Evolutionary conservation across 2,329 filamentous ascomycete genomes (phyloP).

Genomic region (Cladosporium velox): DNA sequence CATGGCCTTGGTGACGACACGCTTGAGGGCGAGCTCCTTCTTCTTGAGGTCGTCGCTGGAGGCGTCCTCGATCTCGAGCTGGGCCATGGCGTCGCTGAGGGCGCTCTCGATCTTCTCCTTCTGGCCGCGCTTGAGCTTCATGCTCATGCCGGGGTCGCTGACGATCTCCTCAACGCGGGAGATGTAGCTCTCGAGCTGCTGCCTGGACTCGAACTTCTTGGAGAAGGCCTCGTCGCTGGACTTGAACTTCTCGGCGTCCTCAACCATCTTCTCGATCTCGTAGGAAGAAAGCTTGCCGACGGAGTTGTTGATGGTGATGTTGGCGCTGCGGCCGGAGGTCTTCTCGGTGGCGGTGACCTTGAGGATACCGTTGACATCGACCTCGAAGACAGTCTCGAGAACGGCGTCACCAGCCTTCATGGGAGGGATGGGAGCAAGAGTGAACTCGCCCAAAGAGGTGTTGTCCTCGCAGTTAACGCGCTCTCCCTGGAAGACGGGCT

Average conservation of each 20-base stretch:
- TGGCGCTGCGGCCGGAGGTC: conserved; percentile 94
- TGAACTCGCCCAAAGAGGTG: conserved; percentile 96
- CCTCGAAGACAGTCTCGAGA: conserved; percentile 97
- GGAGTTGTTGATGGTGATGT: conserved; percentile 99
- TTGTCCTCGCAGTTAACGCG: conserved; percentile 98
- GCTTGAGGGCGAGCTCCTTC: conserved; percentile 98
- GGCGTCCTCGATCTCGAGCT: conserved; percentile 94
- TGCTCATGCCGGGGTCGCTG: conserved; percentile 89
- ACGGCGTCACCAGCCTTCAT: conserved; percentile 95
- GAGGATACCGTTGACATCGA: conserved; percentile 95
- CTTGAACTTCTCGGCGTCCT: conserved; percentile 98
- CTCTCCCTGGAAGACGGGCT: conserved; percentile 82
- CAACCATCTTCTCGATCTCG: conserved; percentile 99
- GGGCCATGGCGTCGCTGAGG: conserved; percentile 94
- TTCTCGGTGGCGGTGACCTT: conserved; percentile 99
- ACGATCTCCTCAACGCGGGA: conserved; percentile 98
- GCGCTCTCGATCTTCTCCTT: conserved; percentile 99
- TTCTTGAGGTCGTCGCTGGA: conserved; percentile 95
- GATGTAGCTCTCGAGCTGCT: conserved; percentile 99
- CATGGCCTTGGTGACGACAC: conserved; percentile 84
- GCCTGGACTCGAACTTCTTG: conserved; percentile 98
- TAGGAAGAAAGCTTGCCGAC: conserved; percentile 93
- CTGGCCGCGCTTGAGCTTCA: conserved; percentile 98
- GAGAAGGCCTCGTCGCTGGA: conserved; percentile 95
- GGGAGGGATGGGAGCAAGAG: conserved; percentile 69